A percentile compares a stretch with the other conserved stretches of the same genome.
phyloP scores from a whole-genome alignment of 164 flowering plant genomes.

The Magnolia kwangsiensis region DNA sequence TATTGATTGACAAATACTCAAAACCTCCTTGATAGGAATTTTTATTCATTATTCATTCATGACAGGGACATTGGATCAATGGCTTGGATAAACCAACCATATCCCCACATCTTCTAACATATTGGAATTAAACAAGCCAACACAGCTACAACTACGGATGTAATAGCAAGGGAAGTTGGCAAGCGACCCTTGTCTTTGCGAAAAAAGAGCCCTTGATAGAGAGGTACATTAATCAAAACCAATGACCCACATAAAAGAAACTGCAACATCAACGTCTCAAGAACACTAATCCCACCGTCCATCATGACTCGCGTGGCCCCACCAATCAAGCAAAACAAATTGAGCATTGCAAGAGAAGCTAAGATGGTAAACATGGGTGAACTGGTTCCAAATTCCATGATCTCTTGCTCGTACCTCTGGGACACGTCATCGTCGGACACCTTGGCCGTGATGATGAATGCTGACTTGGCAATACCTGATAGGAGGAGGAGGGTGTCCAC shows the following conservation, averaged over 20 bases:
- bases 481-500: slow-evolving; percentile 13
- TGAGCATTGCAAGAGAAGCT: slow-evolving; percentile 23
- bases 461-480: slow-evolving; percentile 17
- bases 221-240: slow-evolving; percentile 23
- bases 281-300: background rate
- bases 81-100: no score
- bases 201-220: slow-evolving; percentile 28
- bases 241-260: slow-evolving; percentile 15
- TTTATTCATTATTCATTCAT: no score
- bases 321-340: slow-evolving; percentile 17
- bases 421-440: slow-evolving; percentile 22
- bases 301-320: slow-evolving; percentile 13
- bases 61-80: no score
- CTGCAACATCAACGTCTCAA: slow-evolving; percentile 22
- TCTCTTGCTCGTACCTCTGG: slow-evolving; percentile 25
- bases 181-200: slow-evolving; percentile 29
- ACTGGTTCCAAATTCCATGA: slow-evolving; percentile 28
- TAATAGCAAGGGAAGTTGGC: slow-evolving; percentile 14
- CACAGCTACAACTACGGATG: slow-evolving; percentile 18
- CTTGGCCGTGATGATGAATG: slow-evolving; percentile 25
- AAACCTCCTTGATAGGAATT: no score
- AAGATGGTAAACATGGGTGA: slow-evolving; percentile 32
- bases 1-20: no score
- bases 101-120: no score
- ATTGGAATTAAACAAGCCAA: background rate